Conservation (phyloP, 805 yeast genomes). For the Yamadazyma nakazawae region DNA sequence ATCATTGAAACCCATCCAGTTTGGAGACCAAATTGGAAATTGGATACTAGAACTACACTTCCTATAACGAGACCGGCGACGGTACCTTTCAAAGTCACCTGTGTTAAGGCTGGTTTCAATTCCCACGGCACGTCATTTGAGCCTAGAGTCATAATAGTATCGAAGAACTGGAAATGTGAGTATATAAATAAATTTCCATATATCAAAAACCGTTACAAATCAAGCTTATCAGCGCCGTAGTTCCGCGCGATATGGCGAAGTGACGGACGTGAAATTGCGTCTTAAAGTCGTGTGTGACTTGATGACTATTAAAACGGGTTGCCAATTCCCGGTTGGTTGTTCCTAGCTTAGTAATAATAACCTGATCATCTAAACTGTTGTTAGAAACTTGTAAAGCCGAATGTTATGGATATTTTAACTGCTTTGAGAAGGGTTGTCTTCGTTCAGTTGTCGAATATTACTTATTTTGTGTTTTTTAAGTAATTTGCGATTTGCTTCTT, state of each 20-base stretch:
- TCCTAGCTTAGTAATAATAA: not conserved
- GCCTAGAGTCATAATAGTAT: not conserved
- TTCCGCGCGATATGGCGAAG: conserved; percentile 1
- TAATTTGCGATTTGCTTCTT: not conserved
- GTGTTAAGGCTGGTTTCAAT: conserved; percentile 54
- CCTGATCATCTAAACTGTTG: too few species aligned
- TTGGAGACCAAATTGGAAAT: conserved; percentile 94
- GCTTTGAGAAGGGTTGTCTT: not conserved
- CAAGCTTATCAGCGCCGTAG: not conserved
- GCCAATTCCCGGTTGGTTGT: not conserved
- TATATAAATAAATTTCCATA: not conserved
- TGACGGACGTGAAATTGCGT: conserved; percentile 4
- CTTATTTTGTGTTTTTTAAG: not conserved
- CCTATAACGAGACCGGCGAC: conserved; percentile 82
- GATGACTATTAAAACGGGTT: not conserved
- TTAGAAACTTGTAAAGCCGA: too few species aligned
- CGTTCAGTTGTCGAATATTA: too few species aligned
- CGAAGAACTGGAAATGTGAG: not conserved
- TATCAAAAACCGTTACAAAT: not conserved
- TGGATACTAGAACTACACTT: conserved; percentile 77
- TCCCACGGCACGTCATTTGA: conserved; percentile 25
- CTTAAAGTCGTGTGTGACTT: conserved; percentile 1
- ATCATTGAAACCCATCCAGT: conserved; percentile 99
- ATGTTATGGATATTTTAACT: not conserved
- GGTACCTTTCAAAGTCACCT: conserved; percentile 71